phyloP scores from a whole-genome alignment of 2,329 filamentous ascomycete species.

The Verticillium zaregamsianum region DNA sequence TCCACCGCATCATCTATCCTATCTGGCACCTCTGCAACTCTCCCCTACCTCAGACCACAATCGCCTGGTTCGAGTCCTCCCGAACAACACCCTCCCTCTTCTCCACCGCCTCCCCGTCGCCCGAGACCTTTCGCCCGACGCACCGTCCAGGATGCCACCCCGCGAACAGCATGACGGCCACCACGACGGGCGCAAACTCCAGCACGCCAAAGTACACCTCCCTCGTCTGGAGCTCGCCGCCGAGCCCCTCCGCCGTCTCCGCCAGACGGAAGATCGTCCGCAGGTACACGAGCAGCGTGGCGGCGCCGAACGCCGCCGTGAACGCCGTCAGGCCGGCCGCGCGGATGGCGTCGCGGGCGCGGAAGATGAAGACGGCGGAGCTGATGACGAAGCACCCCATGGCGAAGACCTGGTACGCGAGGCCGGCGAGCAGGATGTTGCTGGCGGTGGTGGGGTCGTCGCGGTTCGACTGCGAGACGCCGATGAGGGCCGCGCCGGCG shows the following conservation, averaged over 20 bases:
- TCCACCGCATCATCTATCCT: too few species aligned
- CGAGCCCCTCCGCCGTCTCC: slow-evolving; percentile 47
- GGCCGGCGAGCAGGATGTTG: slow-evolving; percentile 50
- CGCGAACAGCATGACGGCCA: slow-evolving; percentile 41
- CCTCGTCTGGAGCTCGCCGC: slow-evolving; percentile 38
- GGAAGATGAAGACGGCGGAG: slow-evolving; percentile 33
- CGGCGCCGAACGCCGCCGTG: slow-evolving; percentile 32
- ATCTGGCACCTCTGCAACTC: not conserved
- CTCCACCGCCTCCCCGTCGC: not conserved
- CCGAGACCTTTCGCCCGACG: slow-evolving; percentile 9
- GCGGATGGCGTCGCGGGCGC: slow-evolving; percentile 24
- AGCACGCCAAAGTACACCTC: slow-evolving; percentile 50
- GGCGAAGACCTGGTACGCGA: slow-evolving; percentile 50
- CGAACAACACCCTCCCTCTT: slow-evolving; percentile 3
- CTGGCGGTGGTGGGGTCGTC: slow-evolving; percentile 47
- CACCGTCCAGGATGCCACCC: slow-evolving; percentile 39
- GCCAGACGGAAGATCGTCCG: slow-evolving; percentile 49
- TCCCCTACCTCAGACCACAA: not conserved
- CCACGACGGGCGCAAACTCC: slow-evolving; percentile 50
- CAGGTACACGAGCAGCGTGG: slow-evolving; percentile 46
- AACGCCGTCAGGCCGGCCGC: slow-evolving; percentile 31
- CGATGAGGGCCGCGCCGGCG: slow-evolving; percentile 50
- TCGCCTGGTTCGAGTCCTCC: not conserved
- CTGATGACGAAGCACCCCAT: slow-evolving; percentile 45
- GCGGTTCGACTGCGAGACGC: slow-evolving; percentile 40